Base-by-base conservation (phyloP, 2,329 filamentous ascomycete species). In the Colletotrichum musae region DNA sequence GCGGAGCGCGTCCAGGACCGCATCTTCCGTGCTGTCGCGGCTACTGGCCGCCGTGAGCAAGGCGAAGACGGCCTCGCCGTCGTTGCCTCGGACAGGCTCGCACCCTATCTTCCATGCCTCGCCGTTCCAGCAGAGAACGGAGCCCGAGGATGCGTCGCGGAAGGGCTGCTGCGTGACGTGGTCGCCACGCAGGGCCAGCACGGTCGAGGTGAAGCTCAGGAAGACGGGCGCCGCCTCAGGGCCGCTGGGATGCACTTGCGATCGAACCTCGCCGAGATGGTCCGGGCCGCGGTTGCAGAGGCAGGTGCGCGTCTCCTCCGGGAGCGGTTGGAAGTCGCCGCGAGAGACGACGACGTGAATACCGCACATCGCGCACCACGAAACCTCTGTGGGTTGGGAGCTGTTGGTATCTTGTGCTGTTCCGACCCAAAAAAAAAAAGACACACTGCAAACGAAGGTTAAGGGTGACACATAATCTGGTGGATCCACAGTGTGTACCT, bases 71-170 rank as follows among this genome's bases (percentile, higher is more conserved):
- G 83, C 81, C 74, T 92, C 86, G 3, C 93, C 93, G 80, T 99
- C 96, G 77, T 97, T 98, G 66, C 90, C 93, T 6, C 76, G 68
- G n/a, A 97, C 84, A 1, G 79, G 75, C 10, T 86, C 74, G 41
- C 85, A 86, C 9, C 80, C 81, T 58, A 97, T 86, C 66, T 88
- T 91, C 96, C 96, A 99, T 1, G 94, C 95, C 78, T 99, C 96
- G 51, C 96, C 96, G 77, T 99, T 99, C 96, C 96, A 99, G 85
- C 95, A 98, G 2, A 99, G 85, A 1, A 93, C 84, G 1, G 92
- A 94, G 4, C 86, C 85, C 0, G 86, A 86, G 0, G 74, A 71
- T 3, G 77, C 45, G 72, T 92, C 88, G 50, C 87, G 79, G 4
- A 97, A 87, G 2, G 96, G 96, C 78, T 98, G 96, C 41, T 82